Evolutionary conservation across 2,329 filamentous ascomycete species (phyloP).

Genomic region (Diaporthe sp.): DNA sequence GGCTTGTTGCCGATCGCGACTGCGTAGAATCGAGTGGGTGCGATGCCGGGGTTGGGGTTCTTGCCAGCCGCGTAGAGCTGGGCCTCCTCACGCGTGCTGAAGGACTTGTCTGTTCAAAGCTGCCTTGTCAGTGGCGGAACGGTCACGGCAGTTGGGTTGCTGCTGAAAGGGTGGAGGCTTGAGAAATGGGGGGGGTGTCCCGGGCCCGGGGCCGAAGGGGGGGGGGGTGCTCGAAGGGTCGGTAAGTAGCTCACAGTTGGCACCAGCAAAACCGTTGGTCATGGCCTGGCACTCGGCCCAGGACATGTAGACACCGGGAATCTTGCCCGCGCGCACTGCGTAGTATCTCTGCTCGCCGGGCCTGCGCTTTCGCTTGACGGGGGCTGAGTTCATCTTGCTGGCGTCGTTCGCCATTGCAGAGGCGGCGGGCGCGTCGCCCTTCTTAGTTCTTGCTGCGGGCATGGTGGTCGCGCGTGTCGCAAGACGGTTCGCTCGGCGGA

Average conservation of each 20-base stretch:
- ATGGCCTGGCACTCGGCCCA: slow-evolving; percentile 75
- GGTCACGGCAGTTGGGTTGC: background rate
- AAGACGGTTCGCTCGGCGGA: slow-evolving; percentile 21
- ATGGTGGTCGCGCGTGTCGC: slow-evolving; percentile 35
- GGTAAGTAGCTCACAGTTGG: slow-evolving; percentile 71
- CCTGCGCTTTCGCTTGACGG: slow-evolving; percentile 62
- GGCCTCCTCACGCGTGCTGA: slow-evolving; percentile 81
- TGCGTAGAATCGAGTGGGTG: slow-evolving; percentile 69
- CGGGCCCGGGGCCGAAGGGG: background rate
- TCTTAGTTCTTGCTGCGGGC: slow-evolving; percentile 37
- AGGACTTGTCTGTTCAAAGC: slow-evolving; percentile 80
- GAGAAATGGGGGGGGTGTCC: background rate
- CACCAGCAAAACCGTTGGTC: slow-evolving; percentile 73
- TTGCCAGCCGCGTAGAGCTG: slow-evolving; percentile 80
- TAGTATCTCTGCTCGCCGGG: slow-evolving; percentile 69
- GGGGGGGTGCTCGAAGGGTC: background rate
- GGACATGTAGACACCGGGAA: slow-evolving; percentile 72
- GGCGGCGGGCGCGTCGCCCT: slow-evolving; percentile 11
- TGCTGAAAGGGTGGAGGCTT: background rate
- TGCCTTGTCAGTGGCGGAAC: slow-evolving; percentile 12
- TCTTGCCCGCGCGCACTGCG: slow-evolving; percentile 70
- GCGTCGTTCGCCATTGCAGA: slow-evolving; percentile 14
- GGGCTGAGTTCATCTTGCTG: slow-evolving; percentile 22
- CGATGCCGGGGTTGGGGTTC: slow-evolving; percentile 56
- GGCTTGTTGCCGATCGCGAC: slow-evolving; percentile 71